phyloP scores from a whole-genome alignment of 306 rosid species.

The Potentilla sterilis region DNA sequence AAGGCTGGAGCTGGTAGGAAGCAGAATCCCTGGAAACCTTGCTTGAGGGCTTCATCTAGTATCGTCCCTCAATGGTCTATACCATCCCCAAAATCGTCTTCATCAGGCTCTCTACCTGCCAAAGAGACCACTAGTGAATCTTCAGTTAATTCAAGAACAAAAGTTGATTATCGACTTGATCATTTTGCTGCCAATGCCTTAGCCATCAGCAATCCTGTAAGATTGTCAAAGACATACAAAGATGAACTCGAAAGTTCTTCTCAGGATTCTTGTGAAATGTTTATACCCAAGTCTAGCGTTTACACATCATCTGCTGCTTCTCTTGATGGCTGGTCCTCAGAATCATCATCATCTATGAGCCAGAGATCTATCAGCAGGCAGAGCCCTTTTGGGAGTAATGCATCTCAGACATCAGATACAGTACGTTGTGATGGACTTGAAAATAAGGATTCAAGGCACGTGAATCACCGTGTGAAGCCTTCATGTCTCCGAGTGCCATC shows the following conservation, averaged over 20 bases:
- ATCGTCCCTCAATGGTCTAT: conserved; percentile 9
- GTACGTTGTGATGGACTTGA: conserved; percentile 11
- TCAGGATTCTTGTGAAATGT: conserved; percentile 1
- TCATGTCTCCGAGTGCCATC: conserved; percentile 53
- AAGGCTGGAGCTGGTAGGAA: conserved; percentile 35
- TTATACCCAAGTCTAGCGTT: conserved; percentile 30
- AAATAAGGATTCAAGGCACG: not conserved
- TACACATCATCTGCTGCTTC: conserved; percentile 29
- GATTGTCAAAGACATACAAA: conserved; percentile 14
- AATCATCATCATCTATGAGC: conserved; percentile 16
- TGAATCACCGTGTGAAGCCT: conserved; percentile 30
- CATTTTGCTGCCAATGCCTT: conserved; percentile 8
- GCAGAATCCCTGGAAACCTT: conserved; percentile 15
- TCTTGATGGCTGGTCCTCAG: conserved; percentile 34
- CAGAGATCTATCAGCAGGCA: conserved; percentile 13
- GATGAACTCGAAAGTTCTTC: conserved; percentile 13
- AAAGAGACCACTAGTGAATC: conserved; percentile 16
- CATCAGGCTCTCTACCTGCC: conserved; percentile 6
- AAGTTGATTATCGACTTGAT: not conserved
- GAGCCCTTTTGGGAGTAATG: not conserved
- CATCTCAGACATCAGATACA: conserved; percentile 10
- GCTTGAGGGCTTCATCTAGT: conserved; percentile 13
- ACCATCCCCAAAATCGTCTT: conserved; percentile 22
- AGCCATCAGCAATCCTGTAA: conserved; percentile 15
- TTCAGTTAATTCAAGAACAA: conserved; percentile 11